Base-by-base conservation (phyloP, 805 yeast genomes). In the Monosporozyma aquatica region DNA sequence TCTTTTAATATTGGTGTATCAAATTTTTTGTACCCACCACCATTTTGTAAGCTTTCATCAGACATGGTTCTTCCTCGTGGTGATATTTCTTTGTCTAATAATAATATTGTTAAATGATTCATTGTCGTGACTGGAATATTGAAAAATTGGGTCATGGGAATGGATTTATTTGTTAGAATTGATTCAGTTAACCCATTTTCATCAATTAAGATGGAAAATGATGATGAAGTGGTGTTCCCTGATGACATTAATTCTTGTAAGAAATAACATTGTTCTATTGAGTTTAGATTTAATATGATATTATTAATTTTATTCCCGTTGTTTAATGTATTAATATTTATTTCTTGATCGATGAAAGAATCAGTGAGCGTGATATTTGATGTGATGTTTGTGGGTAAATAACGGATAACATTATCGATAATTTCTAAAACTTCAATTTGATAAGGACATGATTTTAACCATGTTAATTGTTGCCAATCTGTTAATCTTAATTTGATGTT, bases 401-500 rank as follows among this genome's bases (percentile, higher is more conserved):
- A 17, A n/a, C 27, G 14, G 9, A 25, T 18, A 8, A n/a, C 22
- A 3, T 38, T 24, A 5, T 43, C 20, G 0, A 14, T 24, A 11
- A 47, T 23, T 11, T 45, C 14, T 14, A 51, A 22, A 11, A 8
- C 27, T 7, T 47, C 23, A 2, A 51, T 22, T 5, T 41, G 9
- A 28, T 33, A 46, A 3, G 55, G 59, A 15, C 50, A 52, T 5
- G 44, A 34, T 21, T 32, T 37, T n/a, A 56, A 38, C 59, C 59
- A 53, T 23, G 38, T 15, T 5, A 52, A 29, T 35, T 56, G 60
- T 22, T 50, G 47, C 18, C 28, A 30, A 14, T 44, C 40, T 13
- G 38, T 38, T 38, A 58, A 27, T 17, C 45, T 48, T 6, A 55
- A 30, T 6, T 24, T 38, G 6, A 56, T 15, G 13, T 32, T 32